These are phyloP conservation scores for Geranium incanum DNA, from an alignment of 441 rosid genomes.

Conservation along the genomic window DNA sequence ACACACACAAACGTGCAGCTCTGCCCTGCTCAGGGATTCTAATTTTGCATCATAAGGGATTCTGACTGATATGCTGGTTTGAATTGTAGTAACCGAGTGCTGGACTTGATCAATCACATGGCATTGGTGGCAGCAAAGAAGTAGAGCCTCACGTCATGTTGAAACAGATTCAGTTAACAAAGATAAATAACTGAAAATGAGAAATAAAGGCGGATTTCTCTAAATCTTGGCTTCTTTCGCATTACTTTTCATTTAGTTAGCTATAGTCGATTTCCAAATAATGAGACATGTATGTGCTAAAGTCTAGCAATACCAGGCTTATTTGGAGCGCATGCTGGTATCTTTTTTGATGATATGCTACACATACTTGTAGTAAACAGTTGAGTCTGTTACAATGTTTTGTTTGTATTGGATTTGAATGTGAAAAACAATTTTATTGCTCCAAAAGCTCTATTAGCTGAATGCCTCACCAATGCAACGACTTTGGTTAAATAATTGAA, in stretches of 20 bases:
- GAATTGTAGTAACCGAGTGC: constrained; percentile 81
- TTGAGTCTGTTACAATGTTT: too few species aligned
- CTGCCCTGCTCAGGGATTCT: neutral
- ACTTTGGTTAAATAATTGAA: too few species aligned
- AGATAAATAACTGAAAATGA: neutral
- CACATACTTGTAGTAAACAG: too few species aligned
- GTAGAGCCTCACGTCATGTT: constrained; percentile 5
- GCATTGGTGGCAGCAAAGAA: constrained; percentile 70
- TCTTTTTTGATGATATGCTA: too few species aligned
- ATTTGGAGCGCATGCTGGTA: neutral
- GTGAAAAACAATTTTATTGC: too few species aligned
- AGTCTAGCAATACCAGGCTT: neutral
- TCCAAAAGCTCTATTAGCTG: too few species aligned
- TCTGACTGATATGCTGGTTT: neutral
- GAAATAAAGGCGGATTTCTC: neutral
- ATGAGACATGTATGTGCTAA: neutral
- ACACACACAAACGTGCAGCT: too few species aligned
- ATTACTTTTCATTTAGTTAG: neutral
- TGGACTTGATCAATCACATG: constrained; percentile 94
- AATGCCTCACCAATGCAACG: too few species aligned
- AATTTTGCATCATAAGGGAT: neutral
- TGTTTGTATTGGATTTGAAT: too few species aligned
- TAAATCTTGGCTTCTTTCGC: neutral
- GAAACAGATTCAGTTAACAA: neutral
- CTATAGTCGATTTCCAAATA: too few species aligned